These are phyloP conservation scores for Begonia masoniana DNA, from an alignment of 306 rosid species.

Conservation along the genomic window DNA sequence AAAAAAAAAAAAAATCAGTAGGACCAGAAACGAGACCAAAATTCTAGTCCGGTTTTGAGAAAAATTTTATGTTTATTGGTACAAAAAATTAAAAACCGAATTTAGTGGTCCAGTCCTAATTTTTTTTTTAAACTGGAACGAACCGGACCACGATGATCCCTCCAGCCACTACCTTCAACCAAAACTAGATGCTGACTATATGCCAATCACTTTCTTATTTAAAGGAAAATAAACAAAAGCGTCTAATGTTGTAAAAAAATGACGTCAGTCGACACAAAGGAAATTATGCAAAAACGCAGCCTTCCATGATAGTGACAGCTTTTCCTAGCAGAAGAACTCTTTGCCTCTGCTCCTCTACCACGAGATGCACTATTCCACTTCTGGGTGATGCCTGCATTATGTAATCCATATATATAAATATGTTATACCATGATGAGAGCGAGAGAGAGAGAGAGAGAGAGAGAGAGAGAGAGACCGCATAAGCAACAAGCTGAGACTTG, in stretches of 20 bases:
- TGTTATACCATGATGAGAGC: not conserved
- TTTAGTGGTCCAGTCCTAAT: no score
- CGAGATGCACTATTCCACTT: conserved; percentile 52
- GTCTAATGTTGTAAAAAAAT: not conserved
- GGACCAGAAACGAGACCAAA: no score
- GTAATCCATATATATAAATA: not conserved
- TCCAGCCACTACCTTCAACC: no score
- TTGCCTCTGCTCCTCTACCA: conserved; percentile 44
- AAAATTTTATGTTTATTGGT: no score
- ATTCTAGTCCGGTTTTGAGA: no score
- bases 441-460: conserved; percentile 2
- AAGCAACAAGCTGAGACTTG: conserved; percentile 51
- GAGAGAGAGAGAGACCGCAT: conserved; percentile 26
- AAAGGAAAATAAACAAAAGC: not conserved
- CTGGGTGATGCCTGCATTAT: conserved; percentile 55
- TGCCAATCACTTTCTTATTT: not conserved
- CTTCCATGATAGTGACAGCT: conserved; percentile 62
- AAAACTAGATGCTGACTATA: no score
- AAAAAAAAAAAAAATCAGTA: no score
- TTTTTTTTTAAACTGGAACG: no score
- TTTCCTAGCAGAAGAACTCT: conserved; percentile 61
- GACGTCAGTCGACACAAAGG: not conserved
- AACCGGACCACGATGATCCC: no score
- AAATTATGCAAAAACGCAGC: conserved; percentile 34
- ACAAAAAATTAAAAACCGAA: no score